Evolutionary conservation across 129 eudicot species (phyloP), one percentile per base, ranked within the genome.

Genomic region (Flaveria bidentis): DNA sequence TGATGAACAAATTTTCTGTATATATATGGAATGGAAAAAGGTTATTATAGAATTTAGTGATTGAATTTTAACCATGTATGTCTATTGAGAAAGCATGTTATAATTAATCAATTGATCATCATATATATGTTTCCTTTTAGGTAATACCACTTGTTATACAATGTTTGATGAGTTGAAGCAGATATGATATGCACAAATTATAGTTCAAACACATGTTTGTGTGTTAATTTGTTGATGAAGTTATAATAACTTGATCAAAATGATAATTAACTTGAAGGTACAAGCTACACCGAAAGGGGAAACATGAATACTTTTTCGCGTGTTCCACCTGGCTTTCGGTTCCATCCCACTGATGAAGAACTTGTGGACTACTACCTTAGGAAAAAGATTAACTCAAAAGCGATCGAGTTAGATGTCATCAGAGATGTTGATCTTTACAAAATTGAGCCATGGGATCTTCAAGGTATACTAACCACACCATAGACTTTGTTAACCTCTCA

Each of bases 281-380:
- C 61, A 18, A 46, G 36, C 36, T 30, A 60, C 41, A 60, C 26
- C 8, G 17, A 20, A 26, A 14, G 69, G 57, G 60, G 42, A 61
- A 73, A 69, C 2, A 89, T 92, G 96, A 84, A 87, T 72, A 79
- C 90, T 25, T 88, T 85, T 81, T 72, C 92, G 22, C 96, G 87
- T 39, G 93, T 92, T 25, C 97, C 97, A 36, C 97, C 97, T 14
- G 97, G 97, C 46, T 92, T 92, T 78, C 96, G 97, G 1, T 92
- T 92, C 83, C 97, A 92, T 74, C 97, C 97, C n/a, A 92, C 97
- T 0, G 97, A 92, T 65, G 98, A 92, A 85, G 98, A 92, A 85
- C 93, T 92, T 64, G 98, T 92, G 1, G 93, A 92, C 75, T 92
- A 89, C 80, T 92, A 92, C 77, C 96, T 92, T 45, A 78, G 98